phyloP scores from a whole-genome alignment of 139 green algal genomes.

The Coelastrella sp. region DNA sequence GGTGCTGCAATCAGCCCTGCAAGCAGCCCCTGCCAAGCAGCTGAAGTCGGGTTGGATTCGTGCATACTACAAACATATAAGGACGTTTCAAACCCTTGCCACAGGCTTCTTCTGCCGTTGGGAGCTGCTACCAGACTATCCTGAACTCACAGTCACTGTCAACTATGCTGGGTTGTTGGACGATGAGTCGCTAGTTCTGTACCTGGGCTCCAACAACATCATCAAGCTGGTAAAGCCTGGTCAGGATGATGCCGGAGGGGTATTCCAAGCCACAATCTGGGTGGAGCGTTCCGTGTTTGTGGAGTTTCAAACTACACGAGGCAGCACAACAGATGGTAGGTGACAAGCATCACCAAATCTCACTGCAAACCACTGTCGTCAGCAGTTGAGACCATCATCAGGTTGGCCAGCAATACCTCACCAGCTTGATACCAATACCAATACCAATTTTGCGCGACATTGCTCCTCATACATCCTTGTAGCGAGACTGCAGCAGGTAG shows the following conservation, averaged over 20 bases:
- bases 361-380: no score
- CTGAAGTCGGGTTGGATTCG: no score
- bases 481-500: no score
- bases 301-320: constrained; percentile 27
- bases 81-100: no score
- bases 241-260: neutral
- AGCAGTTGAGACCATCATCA: no score
- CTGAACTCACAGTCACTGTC: constrained; percentile 20
- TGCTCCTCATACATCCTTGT: no score
- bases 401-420: no score
- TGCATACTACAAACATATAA: no score
- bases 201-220: constrained; percentile 18
- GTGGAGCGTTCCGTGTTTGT: constrained; percentile 9
- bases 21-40: no score
- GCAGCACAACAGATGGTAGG: constrained; percentile 20
- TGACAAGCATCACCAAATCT: neutral
- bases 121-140: constrained; percentile 35
- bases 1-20: no score
- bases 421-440: no score
- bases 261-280: constrained; percentile 16
- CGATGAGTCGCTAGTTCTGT: constrained; percentile 20
- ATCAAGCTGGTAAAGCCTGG: neutral
- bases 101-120: constrained; percentile 44
- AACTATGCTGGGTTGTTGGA: constrained; percentile 22
- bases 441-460: no score